Base-by-base conservation (phyloP, 2,329 filamentous ascomycete genomes). In the Didymella arachidicola region DNA sequence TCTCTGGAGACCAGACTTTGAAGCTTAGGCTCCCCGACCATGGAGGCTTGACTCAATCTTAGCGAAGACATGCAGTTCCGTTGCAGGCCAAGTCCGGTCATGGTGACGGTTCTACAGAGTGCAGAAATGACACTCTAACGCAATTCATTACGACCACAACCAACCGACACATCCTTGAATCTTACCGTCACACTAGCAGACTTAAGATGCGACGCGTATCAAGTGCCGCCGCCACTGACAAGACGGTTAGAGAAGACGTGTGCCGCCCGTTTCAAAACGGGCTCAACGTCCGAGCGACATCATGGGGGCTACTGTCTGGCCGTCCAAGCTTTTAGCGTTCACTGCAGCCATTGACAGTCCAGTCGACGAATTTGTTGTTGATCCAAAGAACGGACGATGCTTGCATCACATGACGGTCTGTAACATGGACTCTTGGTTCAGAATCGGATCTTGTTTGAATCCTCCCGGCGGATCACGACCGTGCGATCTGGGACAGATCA, bases 261-360 rank as follows among this genome's bases (percentile, higher is more conserved):
- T 29, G 6, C 29, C n/a, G 42, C 32, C 26, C n/a, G 41, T 53
- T 52, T 45, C n/a, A 18, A 32, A 47, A 41, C 43, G 18, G 41
- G 22, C 7, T 36, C n/a, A 27, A 1, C 10, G n/a, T 34, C 41
- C n/a, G 4, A 34, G 26, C 18, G 14, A 34, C 18, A 43, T 26
- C 38, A 11, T 16, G 14, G n/a, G 29, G 27, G 16, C 19, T 29
- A 38, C 27, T 14, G 43, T 29, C 1, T 29, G 25, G 3, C 1
- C 4, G 2, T 27, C 19, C 30, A 38, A 29, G 41, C 4, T 16
- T 44, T 3, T 29, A 16, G 7, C 41, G 45, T 27, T 7, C 7
- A 26, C 11, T 29, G 32, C 18, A 30, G 32, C 39, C 6, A 2
- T n/a, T 39, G 32, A 27, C 22, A 36, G 18, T 19, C 2, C 29